These are phyloP conservation scores for Coemansia sp. DNA, from an alignment of 192 early-diverging fungal genomes.

Conservation along the genomic window DNA sequence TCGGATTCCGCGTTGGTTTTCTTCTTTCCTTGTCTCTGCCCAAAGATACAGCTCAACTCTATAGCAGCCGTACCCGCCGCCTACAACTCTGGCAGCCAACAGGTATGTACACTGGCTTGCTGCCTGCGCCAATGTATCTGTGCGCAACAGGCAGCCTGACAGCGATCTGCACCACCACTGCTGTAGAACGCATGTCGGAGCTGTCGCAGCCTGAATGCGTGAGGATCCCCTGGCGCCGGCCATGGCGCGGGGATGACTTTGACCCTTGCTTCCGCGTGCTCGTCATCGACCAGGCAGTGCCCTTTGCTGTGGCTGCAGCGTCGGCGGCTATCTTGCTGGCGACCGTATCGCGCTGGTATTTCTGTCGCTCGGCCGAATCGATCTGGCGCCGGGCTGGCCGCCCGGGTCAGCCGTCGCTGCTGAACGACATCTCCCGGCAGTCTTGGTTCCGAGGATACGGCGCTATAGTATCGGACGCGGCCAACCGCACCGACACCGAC, in stretches of 20 bases:
- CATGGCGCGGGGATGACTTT: constrained; percentile 41
- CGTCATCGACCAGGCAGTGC: constrained; percentile 25
- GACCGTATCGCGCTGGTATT: constrained; percentile 7
- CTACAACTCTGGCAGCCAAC: too few relatives aligned
- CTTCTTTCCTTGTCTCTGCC: too few relatives aligned
- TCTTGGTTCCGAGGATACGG: not conserved
- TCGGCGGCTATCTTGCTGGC: constrained; percentile 10
- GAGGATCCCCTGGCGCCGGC: constrained; percentile 27
- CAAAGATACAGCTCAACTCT: too few relatives aligned
- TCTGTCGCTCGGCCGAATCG: too few relatives aligned
- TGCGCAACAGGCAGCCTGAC: too few relatives aligned
- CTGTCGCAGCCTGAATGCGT: not conserved
- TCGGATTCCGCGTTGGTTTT: too few relatives aligned
- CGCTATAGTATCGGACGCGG: not conserved
- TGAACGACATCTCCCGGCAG: not conserved
- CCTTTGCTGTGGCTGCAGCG: constrained; percentile 7
- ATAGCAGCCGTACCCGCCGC: too few relatives aligned
- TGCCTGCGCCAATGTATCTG: too few relatives aligned
- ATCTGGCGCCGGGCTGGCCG: too few relatives aligned
- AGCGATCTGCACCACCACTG: too few relatives aligned
- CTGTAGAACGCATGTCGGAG: constrained; percentile 2
- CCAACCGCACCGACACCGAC: not conserved
- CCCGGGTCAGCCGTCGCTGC: constrained; percentile 5
- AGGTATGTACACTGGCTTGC: too few relatives aligned
- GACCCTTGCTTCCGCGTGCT: constrained; percentile 34